Evolutionary conservation across 345 rosid species (phyloP).

Genomic region (Theobroma cacao): DNA sequence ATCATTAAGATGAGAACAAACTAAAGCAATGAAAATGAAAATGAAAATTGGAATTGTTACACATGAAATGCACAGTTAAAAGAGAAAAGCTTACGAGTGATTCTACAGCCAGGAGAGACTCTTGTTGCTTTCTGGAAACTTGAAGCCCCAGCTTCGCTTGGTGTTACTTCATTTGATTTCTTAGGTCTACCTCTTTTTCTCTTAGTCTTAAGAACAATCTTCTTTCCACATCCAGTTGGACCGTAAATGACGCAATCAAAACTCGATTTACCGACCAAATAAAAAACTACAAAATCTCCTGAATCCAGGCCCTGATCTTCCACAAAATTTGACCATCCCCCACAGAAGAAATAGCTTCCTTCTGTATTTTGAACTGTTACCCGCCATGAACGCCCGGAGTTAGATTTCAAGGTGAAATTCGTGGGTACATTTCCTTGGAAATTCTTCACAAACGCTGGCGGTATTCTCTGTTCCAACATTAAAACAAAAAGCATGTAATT

Average conservation of each 20-base stretch:
- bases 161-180: not conserved
- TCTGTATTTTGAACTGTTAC: not conserved
- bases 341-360: not conserved
- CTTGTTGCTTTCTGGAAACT: not conserved
- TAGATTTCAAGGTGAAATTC: not conserved
- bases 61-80: not conserved
- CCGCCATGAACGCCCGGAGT: not conserved
- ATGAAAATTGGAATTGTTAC: not conserved
- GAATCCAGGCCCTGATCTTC: not conserved
- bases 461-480: not conserved
- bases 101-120: not conserved
- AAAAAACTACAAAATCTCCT: constrained; percentile 4
- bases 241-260: not conserved
- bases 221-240: not conserved
- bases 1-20: not conserved
- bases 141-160: not conserved
- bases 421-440: not conserved
- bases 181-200: not conserved
- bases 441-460: not conserved
- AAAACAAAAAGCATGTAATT: not conserved
- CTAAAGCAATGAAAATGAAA: not conserved
- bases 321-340: constrained; percentile 12
- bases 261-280: not conserved
- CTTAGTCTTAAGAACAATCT: not conserved
- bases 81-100: not conserved